Percentiles rank a stretch among this genome's conserved stretches.
Conservation (phyloP, 1,139 yeast genomes). For the Suhomyces yuchorum region DNA sequence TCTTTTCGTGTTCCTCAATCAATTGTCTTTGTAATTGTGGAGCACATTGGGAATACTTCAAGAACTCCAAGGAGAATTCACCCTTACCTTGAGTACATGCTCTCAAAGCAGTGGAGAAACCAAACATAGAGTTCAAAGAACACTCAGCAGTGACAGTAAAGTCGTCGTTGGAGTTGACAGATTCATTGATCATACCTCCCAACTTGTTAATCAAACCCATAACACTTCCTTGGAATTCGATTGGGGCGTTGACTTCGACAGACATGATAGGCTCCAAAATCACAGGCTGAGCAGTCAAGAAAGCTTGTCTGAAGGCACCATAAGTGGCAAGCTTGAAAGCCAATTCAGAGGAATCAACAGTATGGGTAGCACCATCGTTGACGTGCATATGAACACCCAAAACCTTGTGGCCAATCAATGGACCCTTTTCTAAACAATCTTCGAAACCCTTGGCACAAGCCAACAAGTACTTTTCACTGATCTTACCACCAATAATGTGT, state of each 20-base stretch:
- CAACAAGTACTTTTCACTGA: conserved; percentile 88
- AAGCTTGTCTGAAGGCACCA: conserved; percentile 91
- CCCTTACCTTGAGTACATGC: conserved; percentile 99
- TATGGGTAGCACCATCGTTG: conserved; percentile 96
- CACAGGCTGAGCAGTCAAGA: conserved; percentile 79
- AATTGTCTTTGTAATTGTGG: conserved; percentile 90
- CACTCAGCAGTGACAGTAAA: conserved; percentile 93
- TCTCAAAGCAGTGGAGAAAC: conserved; percentile 92
- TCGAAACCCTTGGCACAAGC: conserved; percentile 97
- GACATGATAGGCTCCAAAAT: conserved; percentile 96
- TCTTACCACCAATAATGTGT: conserved; percentile 94
- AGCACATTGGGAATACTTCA: conserved; percentile 87
- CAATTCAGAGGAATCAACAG: conserved; percentile 95
- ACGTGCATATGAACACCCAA: conserved; percentile 91
- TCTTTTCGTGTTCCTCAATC: conserved; percentile 74
- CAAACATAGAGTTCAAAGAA: conserved; percentile 92
- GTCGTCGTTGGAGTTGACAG: conserved; percentile 93
- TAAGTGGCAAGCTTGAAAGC: conserved; percentile 92
- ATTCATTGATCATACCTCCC: conserved; percentile 90
- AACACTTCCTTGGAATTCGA: conserved; percentile 92
- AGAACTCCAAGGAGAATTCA: conserved; percentile 93
- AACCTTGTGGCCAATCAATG: conserved; percentile 91
- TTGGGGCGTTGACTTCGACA: conserved; percentile 90
- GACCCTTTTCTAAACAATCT: conserved; percentile 95
- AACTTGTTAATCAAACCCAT: conserved; percentile 90